Evolutionary conservation across 345 rosid genomes (phyloP), one percentile per base, ranked within the genome.

Genomic region (Lepidium aucheri): DNA sequence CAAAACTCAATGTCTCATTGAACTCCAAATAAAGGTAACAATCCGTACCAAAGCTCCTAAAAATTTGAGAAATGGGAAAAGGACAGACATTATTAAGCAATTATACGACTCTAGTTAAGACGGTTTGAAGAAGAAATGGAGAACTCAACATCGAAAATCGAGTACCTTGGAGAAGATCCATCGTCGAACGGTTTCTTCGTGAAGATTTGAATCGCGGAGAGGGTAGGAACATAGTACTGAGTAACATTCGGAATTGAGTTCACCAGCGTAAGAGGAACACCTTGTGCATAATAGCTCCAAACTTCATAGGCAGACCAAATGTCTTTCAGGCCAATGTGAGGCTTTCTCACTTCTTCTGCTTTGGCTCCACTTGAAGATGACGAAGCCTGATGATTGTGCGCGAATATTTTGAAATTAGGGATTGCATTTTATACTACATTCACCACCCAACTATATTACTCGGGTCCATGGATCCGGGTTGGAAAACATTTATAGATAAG

Each of bases 181-280:
- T 7, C 53, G 3, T 4, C 1, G 16, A 53, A 0, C 1, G 61
- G 62, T 45, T 43, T 34, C 5, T 20, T 55, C 3, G 71, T 67
- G 39, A 67, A 67, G 63, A 67, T 45, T 54, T 67, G 55, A 16
- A 67, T 35, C 0, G 63, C 63, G 13, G 63, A 67, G 53, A 67
- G 63, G 30, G 22, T 9, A 16, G 55, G 63, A 34, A 38, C 53
- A 44, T 55, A 67, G 54, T 54, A 34, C 44, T 55, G 38, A 44
- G 7, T 35, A 34, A 15, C 18, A 9, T 3, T 2, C 9, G 28
- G 4, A 1, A 5, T 8, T 15, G 12, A 2, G 49, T 28, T 8
- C 12, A 7, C 15, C 33, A 54, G 24, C 53, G 2, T 43, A 1
- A 67, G 17, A 55, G 71, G 71, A 33, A 67, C 46, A 9, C 63